Base-by-base conservation (phyloP, 2,329 filamentous ascomycete genomes). In the Ascochyta koolunga region DNA sequence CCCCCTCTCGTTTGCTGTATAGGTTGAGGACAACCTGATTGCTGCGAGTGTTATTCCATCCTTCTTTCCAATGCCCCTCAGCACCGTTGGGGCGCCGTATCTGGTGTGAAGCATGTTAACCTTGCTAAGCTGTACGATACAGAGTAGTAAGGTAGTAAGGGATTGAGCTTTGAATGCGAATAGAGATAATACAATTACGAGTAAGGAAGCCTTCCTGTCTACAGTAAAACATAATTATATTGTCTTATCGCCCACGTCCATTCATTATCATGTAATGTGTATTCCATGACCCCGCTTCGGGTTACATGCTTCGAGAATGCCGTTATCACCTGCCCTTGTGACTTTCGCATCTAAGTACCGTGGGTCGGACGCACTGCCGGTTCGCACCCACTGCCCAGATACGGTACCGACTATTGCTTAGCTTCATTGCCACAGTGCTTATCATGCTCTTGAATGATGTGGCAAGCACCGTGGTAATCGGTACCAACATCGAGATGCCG, bases 221-320 rank as follows among this genome's bases (percentile, higher is more conserved):
- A 35, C 37, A 43, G 21, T 32, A 18, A 37, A 47, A 19, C 24
- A 31, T 29, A 16, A 13, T 53, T 58, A 53, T 56, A 45, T 54
- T 47, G 25, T 47, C 59, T 66, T 66, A 66, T 67, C 64, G 58
- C 24, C 39, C 50, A 52, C 22, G 53, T 4, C 36, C 55, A 50
- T 18, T 22, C 45, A 43, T 40, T 54, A 50, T 42, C 47, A 42
- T 57, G 59, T 51, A 49, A 56, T 35, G 19, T 49, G 18, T 59
- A 37, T 47, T 36, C 25, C 24, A 27, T 33, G 45, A 66, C 65
- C 65, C 65, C 65, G 65, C 65, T 60, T 46, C 48, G 16, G 39
- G 31, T 44, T 56, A 41, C 22, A 38, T 32, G 43, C 41, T 61
- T 50, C 50, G 52, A 52, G 53, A 60, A 59, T 55, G 58, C 59